Base-by-base conservation (phyloP, 1,284 basidiomycete species). In the Apiotrichum sp. region DNA sequence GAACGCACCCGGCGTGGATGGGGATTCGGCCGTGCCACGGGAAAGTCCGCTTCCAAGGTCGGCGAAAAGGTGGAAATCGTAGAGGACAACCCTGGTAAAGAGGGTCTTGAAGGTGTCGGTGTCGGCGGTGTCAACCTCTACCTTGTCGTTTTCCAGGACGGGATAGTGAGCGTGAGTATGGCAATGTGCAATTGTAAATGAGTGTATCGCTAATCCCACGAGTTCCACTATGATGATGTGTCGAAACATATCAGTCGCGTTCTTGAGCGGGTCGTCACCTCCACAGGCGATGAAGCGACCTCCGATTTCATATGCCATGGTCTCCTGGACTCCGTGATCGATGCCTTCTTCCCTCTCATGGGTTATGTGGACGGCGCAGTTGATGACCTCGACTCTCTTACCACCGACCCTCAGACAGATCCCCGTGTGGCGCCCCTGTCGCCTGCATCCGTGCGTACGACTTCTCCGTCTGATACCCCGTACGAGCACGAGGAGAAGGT, bases 171-270 rank as follows among this genome's bases (percentile, higher is more conserved):
- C 52, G 89, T 93, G 67, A 73, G 88, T 81, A 13, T 29, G 29
- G 29, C 29, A 29, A 29, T 29, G 29, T 29, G 29, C 3, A 29
- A 29, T 29, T 29, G 29, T 29, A 29, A 29, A 29, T 29, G 29
- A 29, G 29, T 29, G 3, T 29, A 29, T 13, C 13, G 9, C 36
- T 38, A 13, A 38, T 38, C 36, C 36, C 22, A 53, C 11, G 63
- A 92, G 88, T 97, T 98, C 72, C 91, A 96, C 75, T 96, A 89
- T 68, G 88, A 88, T 52, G 90, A 97, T 67, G 85, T 96, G 49
- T 84, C 85, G 53, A 90, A 92, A 69, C 93, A 98, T 71, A 84
- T 84, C 1, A 82, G 88, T 59, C 83, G 86, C 16, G 88, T 97
- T 2, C 81, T 86, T 38, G 85, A 85, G 63, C 84, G 86, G 39